Conservation (phyloP, 768 basidiomycete species). For the Lyophyllum semitale region DNA sequence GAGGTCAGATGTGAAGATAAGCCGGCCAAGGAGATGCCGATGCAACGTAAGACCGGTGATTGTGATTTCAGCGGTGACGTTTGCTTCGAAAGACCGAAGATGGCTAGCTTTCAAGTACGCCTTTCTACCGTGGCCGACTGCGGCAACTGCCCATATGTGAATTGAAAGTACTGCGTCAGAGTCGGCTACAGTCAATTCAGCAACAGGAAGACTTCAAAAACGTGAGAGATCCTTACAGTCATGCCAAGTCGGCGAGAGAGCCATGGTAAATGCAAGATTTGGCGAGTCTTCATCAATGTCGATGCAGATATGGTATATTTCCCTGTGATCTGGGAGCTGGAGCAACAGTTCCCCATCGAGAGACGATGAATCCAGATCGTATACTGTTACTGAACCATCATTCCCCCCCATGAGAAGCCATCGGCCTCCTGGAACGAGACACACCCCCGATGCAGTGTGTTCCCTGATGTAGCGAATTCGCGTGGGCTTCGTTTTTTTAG, state of each 20-base stretch:
- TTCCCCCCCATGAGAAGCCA: slow-evolving; percentile 7
- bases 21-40: slow-evolving; percentile 5
- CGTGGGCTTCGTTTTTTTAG: background rate
- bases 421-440: slow-evolving; percentile 8
- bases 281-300: slow-evolving; percentile 3
- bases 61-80: background rate
- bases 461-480: background rate
- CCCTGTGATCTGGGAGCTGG: background rate
- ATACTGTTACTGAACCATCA: background rate
- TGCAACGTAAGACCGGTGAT: background rate
- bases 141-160: slow-evolving; percentile 5
- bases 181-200: background rate
- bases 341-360: slow-evolving; percentile 3
- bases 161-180: background rate
- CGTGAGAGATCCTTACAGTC: background rate
- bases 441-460: background rate
- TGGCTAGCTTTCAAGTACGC: slow-evolving; percentile 2
- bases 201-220: background rate
- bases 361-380: slow-evolving; percentile 7
- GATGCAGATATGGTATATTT: slow-evolving; percentile 3
- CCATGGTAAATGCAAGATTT: slow-evolving; percentile 6
- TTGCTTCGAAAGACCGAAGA: slow-evolving; percentile 2
- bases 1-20: background rate
- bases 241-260: background rate
- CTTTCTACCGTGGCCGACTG: slow-evolving; percentile 1